A percentile compares a stretch with the other conserved stretches of the same genome.
Conservation (phyloP, 768 basidiomycete species). For the Tylopilus balloui region DNA sequence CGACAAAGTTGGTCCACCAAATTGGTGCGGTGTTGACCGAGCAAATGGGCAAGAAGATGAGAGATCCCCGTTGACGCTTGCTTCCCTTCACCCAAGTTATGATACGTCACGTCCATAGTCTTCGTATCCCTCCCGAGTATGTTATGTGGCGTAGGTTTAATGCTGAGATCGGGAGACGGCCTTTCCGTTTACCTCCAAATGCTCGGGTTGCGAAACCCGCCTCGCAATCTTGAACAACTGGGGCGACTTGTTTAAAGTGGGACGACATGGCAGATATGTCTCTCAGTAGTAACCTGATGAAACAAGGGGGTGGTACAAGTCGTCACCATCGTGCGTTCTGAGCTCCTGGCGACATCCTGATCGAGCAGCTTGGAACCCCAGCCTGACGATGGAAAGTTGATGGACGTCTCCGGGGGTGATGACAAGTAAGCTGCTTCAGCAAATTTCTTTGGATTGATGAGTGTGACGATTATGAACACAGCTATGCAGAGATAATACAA, state of each 20-base stretch:
- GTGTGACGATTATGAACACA: conserved; percentile 16
- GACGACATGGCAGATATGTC: background rate
- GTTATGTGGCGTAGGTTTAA: background rate
- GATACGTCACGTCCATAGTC: conserved; percentile 47
- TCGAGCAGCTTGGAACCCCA: too few relatives aligned
- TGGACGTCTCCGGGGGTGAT: background rate
- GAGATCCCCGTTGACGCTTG: conserved; percentile 7
- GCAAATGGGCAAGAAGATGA: conserved; percentile 39
- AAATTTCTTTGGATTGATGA: conserved; percentile 4
- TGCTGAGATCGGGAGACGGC: background rate
- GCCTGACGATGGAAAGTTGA: background rate
- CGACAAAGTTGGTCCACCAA: conserved; percentile 41
- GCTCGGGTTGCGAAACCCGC: background rate
- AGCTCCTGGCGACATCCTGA: too few relatives aligned
- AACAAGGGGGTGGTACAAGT: too few relatives aligned
- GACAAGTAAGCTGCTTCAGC: background rate
- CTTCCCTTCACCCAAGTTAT: background rate
- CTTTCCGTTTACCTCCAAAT: background rate
- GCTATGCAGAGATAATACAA: conserved; percentile 26
- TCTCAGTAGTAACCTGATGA: conserved; percentile 1
- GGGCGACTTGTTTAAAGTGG: background rate
- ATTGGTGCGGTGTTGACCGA: conserved; percentile 46
- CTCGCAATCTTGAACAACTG: background rate
- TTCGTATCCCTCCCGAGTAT: background rate
- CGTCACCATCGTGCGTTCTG: too few relatives aligned